Percentiles rank a stretch among this genome's conserved stretches.
phyloP scores from a whole-genome alignment of 495 filamentous ascomycete genomes.

The Podospora pseudocomata region DNA sequence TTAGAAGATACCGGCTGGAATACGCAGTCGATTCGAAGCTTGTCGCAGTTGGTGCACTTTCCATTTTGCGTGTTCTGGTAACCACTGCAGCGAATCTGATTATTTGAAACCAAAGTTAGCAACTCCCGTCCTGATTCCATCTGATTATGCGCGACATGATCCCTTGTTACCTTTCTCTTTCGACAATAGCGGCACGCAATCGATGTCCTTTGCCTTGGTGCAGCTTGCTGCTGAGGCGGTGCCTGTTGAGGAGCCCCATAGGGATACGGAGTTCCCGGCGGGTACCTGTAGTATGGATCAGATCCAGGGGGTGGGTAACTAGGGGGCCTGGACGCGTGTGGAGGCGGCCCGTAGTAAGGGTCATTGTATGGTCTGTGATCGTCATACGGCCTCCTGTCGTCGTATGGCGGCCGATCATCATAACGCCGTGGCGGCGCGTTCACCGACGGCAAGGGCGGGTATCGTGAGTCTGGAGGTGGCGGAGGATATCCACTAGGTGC shows the following conservation, averaged over 20 bases:
- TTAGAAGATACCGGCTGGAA: conserved; percentile 51
- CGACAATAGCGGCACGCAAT: conserved; percentile 52
- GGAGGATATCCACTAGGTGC: conserved; percentile 1
- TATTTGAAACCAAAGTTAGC: conserved; percentile 14
- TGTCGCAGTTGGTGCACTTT: conserved; percentile 50
- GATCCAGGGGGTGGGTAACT: conserved; percentile 17
- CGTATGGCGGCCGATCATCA: conserved; percentile 15
- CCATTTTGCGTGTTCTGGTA: conserved; percentile 48
- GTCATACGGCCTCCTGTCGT: conserved; percentile 22
- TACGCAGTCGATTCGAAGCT: conserved; percentile 50
- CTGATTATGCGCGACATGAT: not conserved
- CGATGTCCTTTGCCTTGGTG: conserved; percentile 48
- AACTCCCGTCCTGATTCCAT: not conserved
- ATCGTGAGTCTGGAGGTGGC: conserved; percentile 20
- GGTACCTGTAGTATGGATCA: conserved; percentile 24
- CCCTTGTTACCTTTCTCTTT: conserved; percentile 40
- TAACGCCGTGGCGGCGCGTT: conserved; percentile 15
- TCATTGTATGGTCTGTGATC: conserved; percentile 11
- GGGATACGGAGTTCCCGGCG: conserved; percentile 14
- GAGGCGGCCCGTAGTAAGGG: not conserved
- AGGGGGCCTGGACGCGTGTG: conserved; percentile 20
- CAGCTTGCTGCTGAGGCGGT: conserved; percentile 35
- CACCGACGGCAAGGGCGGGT: conserved; percentile 17
- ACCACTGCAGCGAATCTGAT: conserved; percentile 53
- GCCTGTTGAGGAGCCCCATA: conserved; percentile 21